A percentile compares a stretch with the other conserved stretches of the same genome.
Conservation (phyloP, 805 yeast genomes). For the Yarrowia hollandica region DNA sequence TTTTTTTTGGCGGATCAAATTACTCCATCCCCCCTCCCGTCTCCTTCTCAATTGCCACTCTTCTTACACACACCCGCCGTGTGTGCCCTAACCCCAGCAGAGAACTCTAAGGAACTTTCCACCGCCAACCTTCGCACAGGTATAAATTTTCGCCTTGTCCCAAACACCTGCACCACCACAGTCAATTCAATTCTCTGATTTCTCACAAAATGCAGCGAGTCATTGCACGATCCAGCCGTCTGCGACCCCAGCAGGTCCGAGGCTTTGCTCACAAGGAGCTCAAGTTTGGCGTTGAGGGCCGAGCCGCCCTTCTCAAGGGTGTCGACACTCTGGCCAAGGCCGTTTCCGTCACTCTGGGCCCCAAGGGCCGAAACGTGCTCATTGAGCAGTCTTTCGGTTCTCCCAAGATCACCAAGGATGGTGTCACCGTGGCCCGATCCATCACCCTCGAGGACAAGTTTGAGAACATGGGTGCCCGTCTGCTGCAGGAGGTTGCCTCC, state of each 20-base stretch:
- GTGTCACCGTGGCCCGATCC: slow-evolving; percentile 94
- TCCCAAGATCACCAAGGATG: slow-evolving; percentile 98
- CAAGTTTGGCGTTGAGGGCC: slow-evolving; percentile 95
- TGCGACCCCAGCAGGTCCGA: slow-evolving; percentile 39
- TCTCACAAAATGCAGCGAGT: slow-evolving; percentile 37
- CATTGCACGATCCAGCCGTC: slow-evolving; percentile 32
- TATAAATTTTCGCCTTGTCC: slow-evolving; percentile 25
- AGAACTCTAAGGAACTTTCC: slow-evolving; percentile 29
- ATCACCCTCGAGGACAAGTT: slow-evolving; percentile 82
- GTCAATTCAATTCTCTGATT: neutral
- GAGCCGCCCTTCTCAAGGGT: slow-evolving; percentile 91
- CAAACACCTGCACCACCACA: slow-evolving; percentile 1
- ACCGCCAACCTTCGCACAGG: neutral
- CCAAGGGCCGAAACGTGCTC: slow-evolving; percentile 95
- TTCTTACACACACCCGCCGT: too few species aligned
- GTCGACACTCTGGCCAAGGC: slow-evolving; percentile 95
- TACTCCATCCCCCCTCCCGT: too few species aligned
- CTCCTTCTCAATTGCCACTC: neutral
- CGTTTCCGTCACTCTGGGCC: slow-evolving; percentile 94
- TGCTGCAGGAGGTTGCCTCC: slow-evolving; percentile 93
- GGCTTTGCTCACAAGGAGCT: slow-evolving; percentile 75
- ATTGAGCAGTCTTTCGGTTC: slow-evolving; percentile 96
- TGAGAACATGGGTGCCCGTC: slow-evolving; percentile 94
- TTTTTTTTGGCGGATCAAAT: too few species aligned
- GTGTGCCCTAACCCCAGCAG: slow-evolving; percentile 30